Base-by-base conservation (phyloP, 164 flowering plant genomes). In the Magnolia sinica region DNA sequence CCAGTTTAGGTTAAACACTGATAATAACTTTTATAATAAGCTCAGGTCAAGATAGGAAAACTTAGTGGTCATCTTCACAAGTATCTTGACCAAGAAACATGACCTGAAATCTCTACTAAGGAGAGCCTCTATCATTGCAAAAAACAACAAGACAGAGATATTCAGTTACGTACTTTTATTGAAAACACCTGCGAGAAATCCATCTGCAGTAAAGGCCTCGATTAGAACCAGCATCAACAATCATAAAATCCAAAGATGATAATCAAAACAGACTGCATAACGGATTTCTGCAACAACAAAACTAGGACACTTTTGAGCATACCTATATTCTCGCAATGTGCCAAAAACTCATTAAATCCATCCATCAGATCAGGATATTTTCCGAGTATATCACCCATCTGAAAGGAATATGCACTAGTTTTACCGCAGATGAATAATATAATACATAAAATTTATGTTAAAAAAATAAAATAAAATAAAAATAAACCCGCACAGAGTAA, bases 341-440 rank as follows among this genome's bases (percentile, higher is more conserved):
- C 77, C 87, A 93, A 73, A 85, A 91, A 91, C 45, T 89, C 93
- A 79, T 84, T 82, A 76, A 93, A 91, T 61, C 87, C 95, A 19
- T 88, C 94, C 92, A 91, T 85, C 67, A 93, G 90, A 79, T 92
- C 97, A 20, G 92, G 90, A 85, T 91, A 84, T 66, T 76, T 83
- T 81, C 91, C 92, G 80, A 95, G 89, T 63, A 95, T 79, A 83
- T 89, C 94, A 70, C 84, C 80, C 29, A 93, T 87, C 97, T 93
- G 85, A 73, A 45, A 84, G 67, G 69, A 64, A 61, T 31, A 68
- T 55, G 18, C 13, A 55, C 13, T 55, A 55, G 16, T 11, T 55
- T 55, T 55, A 55, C 45, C 13, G 14, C 61, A 55, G 61, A 55
- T 55, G 61, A 55, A 10, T 11, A 55, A 13, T 55, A 55, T 55